A percentile compares a stretch with the other conserved stretches of the same genome.
Conservation (phyloP, 768 basidiomycete species). For the Rhizopogon vesiculosus region DNA sequence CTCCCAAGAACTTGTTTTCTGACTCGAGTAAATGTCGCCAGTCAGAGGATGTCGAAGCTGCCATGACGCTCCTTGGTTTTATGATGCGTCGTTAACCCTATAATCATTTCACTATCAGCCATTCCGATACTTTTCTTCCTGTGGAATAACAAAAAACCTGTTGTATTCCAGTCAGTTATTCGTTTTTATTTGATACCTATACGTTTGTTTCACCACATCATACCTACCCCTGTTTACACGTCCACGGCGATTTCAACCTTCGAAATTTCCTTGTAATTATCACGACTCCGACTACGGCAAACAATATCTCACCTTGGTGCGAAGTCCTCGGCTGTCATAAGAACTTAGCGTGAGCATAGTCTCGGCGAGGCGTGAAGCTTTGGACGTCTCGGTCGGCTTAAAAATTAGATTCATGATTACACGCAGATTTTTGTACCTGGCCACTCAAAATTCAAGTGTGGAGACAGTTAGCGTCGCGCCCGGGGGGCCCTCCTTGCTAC, state of each 20-base stretch:
- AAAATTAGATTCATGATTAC: too few species aligned
- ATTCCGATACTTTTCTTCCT: not conserved
- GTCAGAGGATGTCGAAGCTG: conserved; percentile 31
- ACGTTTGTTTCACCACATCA: conserved; percentile 6
- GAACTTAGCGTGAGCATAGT: too few species aligned
- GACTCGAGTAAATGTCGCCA: conserved; percentile 9
- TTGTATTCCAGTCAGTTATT: conserved; percentile 22
- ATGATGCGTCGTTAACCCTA: conserved; percentile 13
- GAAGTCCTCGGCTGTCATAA: too few species aligned
- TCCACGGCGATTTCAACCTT: too few species aligned
- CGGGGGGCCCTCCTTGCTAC: too few species aligned
- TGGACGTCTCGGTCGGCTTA: too few species aligned
- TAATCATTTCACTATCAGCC: not conserved
- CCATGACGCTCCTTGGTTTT: conserved; percentile 31
- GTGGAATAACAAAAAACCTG: not conserved
- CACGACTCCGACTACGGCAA: not conserved
- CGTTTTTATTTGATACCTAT: conserved; percentile 18
- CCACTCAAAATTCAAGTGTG: too few species aligned
- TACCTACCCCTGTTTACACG: not conserved
- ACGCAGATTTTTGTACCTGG: too few species aligned
- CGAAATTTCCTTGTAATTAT: too few species aligned
- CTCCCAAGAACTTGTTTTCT: conserved; percentile 4
- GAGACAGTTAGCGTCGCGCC: too few species aligned
- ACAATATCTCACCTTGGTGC: too few species aligned
- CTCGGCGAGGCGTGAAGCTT: too few species aligned